Conservation (phyloP, 2,329 filamentous ascomycete genomes). For the Ophiocordyceps unilateralis region DNA sequence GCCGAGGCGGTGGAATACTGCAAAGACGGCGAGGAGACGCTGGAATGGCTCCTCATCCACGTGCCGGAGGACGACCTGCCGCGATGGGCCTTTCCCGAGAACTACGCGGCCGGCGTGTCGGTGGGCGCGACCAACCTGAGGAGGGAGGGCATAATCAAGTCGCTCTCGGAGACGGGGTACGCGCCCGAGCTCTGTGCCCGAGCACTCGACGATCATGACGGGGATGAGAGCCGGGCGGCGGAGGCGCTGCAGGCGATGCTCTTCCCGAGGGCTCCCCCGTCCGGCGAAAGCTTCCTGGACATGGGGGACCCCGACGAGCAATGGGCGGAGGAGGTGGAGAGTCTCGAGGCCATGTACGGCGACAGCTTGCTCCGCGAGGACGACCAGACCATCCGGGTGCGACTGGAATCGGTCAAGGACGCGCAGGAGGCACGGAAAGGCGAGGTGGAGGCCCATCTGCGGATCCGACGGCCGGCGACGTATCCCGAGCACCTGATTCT, state of each 20-base stretch:
- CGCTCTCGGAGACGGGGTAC: conserved; percentile 70
- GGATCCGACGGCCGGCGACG: conserved; percentile 52
- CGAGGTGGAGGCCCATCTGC: conserved; percentile 37
- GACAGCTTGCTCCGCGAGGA: conserved; percentile 49
- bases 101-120: conserved; percentile 77
- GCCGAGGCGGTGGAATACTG: conserved; percentile 77
- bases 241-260: conserved; percentile 53
- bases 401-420: conserved; percentile 39
- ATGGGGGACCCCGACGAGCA: conserved; percentile 38
- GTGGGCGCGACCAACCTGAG: conserved; percentile 70
- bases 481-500: conserved; percentile 62
- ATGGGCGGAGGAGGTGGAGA: conserved; percentile 76
- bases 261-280: conserved; percentile 6
- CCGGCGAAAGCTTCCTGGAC: conserved; percentile 26
- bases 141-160: conserved; percentile 65
- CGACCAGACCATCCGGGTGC: conserved; percentile 50
- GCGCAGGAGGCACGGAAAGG: conserved; percentile 29
- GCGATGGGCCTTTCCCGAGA: conserved; percentile 77
- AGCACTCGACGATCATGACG: conserved; percentile 49
- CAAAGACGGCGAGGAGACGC: conserved; percentile 78
- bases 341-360: conserved; percentile 72
- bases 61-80: conserved; percentile 96
- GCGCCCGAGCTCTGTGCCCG: conserved; percentile 68
- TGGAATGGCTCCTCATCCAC: conserved; percentile 94
- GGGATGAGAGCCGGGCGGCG: conserved; percentile 62